Percentiles rank a stretch among this genome's conserved stretches.
Evolutionary conservation across 352 stramenopile genomes (phyloP).

Genomic region (Phytophthora cajani): DNA sequence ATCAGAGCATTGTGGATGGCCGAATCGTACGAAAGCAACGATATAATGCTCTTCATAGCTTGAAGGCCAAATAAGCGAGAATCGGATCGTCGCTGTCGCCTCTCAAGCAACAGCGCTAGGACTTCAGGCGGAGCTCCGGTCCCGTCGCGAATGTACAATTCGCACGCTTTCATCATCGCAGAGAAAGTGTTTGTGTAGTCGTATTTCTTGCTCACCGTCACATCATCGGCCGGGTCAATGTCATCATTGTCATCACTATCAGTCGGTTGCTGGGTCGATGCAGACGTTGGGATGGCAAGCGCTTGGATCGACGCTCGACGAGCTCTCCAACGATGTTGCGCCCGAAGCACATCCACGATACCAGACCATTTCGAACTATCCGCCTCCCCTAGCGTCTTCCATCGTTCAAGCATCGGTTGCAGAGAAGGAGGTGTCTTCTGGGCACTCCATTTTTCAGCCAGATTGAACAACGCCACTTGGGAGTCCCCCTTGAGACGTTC

Average conservation of each 20-base stretch:
- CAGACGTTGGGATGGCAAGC: slow-evolving; percentile 2
- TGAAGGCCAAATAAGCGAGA: slow-evolving; percentile 82
- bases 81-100: slow-evolving; percentile 73
- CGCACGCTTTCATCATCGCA: slow-evolving; percentile 86
- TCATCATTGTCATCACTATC: slow-evolving; percentile 16
- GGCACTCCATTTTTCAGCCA: slow-evolving; percentile 88
- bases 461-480: slow-evolving; percentile 76
- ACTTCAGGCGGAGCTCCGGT: slow-evolving; percentile 84
- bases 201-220: slow-evolving; percentile 40
- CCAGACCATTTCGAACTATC: slow-evolving; percentile 89
- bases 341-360: slow-evolving; percentile 83
- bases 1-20: slow-evolving; percentile 79
- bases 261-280: not conserved
- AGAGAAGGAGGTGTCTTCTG: slow-evolving; percentile 84
- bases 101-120: slow-evolving; percentile 70
- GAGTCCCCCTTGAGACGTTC: slow-evolving; percentile 72
- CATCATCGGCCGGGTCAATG: slow-evolving; percentile 23
- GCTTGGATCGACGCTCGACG: slow-evolving; percentile 59
- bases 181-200: slow-evolving; percentile 74
- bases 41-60: slow-evolving; percentile 81
- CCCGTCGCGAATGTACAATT: slow-evolving; percentile 88
- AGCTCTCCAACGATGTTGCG: slow-evolving; percentile 68
- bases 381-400: slow-evolving; percentile 74
- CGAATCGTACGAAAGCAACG: slow-evolving; percentile 76
- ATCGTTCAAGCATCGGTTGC: slow-evolving; percentile 88